These are phyloP conservation scores for Populus pruinosa DNA, from an alignment of 345 rosid genomes.

Conservation along the genomic window DNA sequence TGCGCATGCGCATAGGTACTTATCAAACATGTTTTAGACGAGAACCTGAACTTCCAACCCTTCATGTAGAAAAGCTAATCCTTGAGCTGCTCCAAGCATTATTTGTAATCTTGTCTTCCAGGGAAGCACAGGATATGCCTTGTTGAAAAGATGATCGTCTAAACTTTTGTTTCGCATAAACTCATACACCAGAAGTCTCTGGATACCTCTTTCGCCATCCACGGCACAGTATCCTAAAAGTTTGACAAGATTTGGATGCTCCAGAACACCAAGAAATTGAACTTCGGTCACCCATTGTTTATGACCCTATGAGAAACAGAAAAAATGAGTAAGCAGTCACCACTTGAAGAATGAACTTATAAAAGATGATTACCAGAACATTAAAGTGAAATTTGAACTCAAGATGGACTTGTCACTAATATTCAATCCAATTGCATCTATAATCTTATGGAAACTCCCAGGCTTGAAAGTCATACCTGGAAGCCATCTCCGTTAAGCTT, in stretches of 20 bases:
- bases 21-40: background rate
- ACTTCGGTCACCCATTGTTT: slow-evolving; percentile 95
- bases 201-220: slow-evolving; percentile 69
- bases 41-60: slow-evolving; percentile 73
- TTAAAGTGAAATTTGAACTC: too few relatives aligned
- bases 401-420: too few relatives aligned
- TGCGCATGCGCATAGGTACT: background rate
- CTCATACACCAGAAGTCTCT: slow-evolving; percentile 75
- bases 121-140: slow-evolving; percentile 44
- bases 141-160: slow-evolving; percentile 82
- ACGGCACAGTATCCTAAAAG: slow-evolving; percentile 78
- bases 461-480: slow-evolving; percentile 44
- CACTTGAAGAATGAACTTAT: background rate
- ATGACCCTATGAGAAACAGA: slow-evolving; percentile 53
- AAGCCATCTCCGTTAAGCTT: slow-evolving; percentile 66
- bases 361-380: background rate
- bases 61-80: slow-evolving; percentile 78
- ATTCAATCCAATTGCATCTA: too few relatives aligned
- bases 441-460: background rate
- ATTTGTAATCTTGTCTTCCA: slow-evolving; percentile 71
- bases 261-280: slow-evolving; percentile 75
- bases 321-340: background rate
- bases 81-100: slow-evolving; percentile 76
- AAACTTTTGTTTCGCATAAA: slow-evolving; percentile 75
- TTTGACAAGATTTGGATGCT: slow-evolving; percentile 79